Evolutionary conservation across 441 rosid species (phyloP).

Genomic region (Gossypium aridum): DNA sequence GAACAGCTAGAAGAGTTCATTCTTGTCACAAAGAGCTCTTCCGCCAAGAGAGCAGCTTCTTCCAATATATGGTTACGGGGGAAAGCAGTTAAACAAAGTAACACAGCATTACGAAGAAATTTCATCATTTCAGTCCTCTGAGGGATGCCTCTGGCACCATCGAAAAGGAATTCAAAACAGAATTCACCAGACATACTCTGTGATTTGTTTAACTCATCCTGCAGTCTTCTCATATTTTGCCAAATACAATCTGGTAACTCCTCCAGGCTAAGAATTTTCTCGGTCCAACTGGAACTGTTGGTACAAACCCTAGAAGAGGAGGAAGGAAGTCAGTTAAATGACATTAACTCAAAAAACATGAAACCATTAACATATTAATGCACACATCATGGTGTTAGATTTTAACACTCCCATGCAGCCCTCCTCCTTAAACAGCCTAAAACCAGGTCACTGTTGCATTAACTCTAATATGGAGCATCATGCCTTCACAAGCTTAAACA

Average conservation of each 20-base stretch:
- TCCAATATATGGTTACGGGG: conserved; percentile 73
- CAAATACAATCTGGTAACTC: conserved; percentile 51
- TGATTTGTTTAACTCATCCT: conserved; percentile 26
- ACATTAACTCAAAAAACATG: conserved; percentile 2
- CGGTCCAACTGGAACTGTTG: conserved; percentile 80
- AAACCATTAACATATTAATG: conserved; percentile 8
- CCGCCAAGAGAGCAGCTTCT: conserved; percentile 87
- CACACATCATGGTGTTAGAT: neutral
- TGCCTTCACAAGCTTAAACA: neutral
- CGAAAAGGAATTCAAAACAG: conserved; percentile 43
- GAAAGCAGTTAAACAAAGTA: conserved; percentile 71
- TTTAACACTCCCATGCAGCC: conserved; percentile 1
- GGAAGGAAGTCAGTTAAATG: neutral
- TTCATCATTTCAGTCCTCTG: conserved; percentile 53
- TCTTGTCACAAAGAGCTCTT: conserved; percentile 60
- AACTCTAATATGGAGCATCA: neutral
- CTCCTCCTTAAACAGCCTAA: neutral
- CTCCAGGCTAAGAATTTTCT: conserved; percentile 59
- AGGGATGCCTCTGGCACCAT: conserved; percentile 36
- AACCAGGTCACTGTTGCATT: neutral
- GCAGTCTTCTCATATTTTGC: conserved; percentile 43
- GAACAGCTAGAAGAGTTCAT: conserved; percentile 46
- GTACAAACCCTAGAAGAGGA: conserved; percentile 53
- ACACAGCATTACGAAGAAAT: conserved; percentile 76
- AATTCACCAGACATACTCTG: conserved; percentile 27